These are phyloP conservation scores for Teratosphaeria epicoccoides DNA, from an alignment of 2,329 filamentous ascomycete genomes.

Conservation along the genomic window DNA sequence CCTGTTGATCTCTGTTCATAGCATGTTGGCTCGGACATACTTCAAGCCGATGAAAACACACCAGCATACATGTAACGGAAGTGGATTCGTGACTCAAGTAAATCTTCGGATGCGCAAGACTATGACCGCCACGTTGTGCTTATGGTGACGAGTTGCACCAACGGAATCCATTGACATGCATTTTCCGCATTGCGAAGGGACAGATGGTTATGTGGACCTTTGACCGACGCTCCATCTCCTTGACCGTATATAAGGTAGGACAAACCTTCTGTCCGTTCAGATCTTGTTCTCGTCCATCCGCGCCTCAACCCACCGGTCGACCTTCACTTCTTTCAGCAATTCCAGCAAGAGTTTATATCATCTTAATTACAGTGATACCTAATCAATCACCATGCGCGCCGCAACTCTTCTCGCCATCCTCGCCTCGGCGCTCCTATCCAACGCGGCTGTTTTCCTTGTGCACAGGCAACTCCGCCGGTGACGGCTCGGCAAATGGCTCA, in stretches of 20 bases:
- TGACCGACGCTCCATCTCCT: not conserved
- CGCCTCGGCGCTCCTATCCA: constrained; percentile 4
- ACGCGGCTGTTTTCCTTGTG: not conserved
- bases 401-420: constrained; percentile 1
- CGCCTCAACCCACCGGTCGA: too few species aligned
- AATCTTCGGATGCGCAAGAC: not conserved
- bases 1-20: not conserved
- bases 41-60: not conserved
- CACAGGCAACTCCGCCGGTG: not conserved
- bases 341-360: not conserved
- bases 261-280: not conserved
- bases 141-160: not conserved
- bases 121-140: not conserved
- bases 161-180: not conserved
- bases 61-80: not conserved
- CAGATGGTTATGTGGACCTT: not conserved
- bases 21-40: not conserved
- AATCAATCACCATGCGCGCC: constrained; percentile 3
- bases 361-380: not conserved
- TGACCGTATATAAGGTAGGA: not conserved
- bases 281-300: not conserved
- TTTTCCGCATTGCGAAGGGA: not conserved
- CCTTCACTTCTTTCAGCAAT: not conserved
- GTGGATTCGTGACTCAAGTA: too few species aligned
- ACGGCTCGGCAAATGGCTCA: not conserved